Percentiles rank a stretch among this genome's conserved stretches.
These are phyloP conservation scores for Colletotrichum echinochloae DNA, from an alignment of 2,329 filamentous ascomycete genomes.

Conservation along the genomic window DNA sequence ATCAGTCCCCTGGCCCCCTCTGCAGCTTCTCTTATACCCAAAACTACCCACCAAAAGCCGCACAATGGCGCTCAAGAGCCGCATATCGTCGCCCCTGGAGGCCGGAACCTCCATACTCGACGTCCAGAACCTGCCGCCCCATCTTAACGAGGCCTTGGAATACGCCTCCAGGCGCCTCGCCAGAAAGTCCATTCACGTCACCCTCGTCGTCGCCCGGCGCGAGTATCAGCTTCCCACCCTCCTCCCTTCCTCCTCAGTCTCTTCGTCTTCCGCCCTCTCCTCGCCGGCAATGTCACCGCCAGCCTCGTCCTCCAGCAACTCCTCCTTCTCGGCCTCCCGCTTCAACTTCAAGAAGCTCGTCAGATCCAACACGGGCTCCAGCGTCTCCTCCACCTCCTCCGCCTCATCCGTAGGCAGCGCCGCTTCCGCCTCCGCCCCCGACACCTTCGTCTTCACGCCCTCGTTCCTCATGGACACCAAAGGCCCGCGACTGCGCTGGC, in stretches of 20 bases:
- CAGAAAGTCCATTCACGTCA: slow-evolving; percentile 66
- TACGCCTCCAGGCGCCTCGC: slow-evolving; percentile 68
- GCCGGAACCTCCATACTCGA: slow-evolving; percentile 71
- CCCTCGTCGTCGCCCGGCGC: slow-evolving; percentile 67
- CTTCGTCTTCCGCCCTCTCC: slow-evolving; percentile 45
- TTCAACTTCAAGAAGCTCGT: slow-evolving; percentile 53
- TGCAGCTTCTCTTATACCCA: slow-evolving; percentile 26
- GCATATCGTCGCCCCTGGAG: slow-evolving; percentile 73
- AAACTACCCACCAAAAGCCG: slow-evolving; percentile 41
- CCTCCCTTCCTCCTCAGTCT: slow-evolving; percentile 44
- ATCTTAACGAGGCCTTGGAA: slow-evolving; percentile 66
- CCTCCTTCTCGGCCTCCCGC: slow-evolving; percentile 47
- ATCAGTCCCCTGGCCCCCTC: background rate
- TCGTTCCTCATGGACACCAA: slow-evolving; percentile 47
- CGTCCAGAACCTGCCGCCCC: slow-evolving; percentile 66
- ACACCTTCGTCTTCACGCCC: slow-evolving; percentile 50
- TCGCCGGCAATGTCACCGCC: slow-evolving; percentile 49
- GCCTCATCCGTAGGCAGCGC: slow-evolving; percentile 42
- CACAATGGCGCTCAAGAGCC: slow-evolving; percentile 63
- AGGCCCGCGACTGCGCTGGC: slow-evolving; percentile 47
- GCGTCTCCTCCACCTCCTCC: slow-evolving; percentile 40
- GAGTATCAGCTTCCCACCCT: slow-evolving; percentile 66
- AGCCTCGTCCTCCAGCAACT: slow-evolving; percentile 38
- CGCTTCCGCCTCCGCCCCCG: slow-evolving; percentile 36
- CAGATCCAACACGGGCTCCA: slow-evolving; percentile 52